Conservation (phyloP, 257 asterid genomes). For the Agastache rugosa region DNA sequence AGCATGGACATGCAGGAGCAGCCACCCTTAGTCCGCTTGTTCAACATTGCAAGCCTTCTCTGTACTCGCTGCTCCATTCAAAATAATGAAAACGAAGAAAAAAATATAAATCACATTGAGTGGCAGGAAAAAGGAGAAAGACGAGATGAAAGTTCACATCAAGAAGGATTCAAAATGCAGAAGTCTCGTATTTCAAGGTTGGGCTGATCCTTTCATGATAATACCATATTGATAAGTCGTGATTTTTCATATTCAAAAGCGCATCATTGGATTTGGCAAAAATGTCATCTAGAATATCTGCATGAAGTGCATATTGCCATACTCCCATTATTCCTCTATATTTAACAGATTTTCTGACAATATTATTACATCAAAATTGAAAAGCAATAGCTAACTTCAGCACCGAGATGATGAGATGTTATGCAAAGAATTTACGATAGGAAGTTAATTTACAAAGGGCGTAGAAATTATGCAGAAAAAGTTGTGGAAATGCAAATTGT, state of each 20-base stretch:
- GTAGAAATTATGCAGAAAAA: constrained; percentile 2
- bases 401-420: not conserved
- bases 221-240: not conserved
- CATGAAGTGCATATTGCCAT: not conserved
- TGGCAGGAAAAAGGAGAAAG: not conserved
- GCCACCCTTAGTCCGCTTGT: constrained; percentile 80
- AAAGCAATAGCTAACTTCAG: not conserved
- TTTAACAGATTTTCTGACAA: not conserved
- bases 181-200: not conserved
- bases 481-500: constrained; percentile 3
- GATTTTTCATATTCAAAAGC: not conserved
- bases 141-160: not conserved
- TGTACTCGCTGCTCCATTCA: constrained; percentile 64
- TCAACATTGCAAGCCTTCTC: constrained; percentile 76
- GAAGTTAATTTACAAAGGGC: constrained; percentile 6
- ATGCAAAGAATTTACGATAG: not conserved
- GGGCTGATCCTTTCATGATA: not conserved
- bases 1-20: constrained; percentile 84
- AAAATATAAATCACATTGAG: constrained; percentile 1
- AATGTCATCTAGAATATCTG: not conserved
- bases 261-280: constrained; percentile 12
- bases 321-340: not conserved
- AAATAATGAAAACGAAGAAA: constrained; percentile 18
- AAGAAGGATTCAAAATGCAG: constrained; percentile 4
- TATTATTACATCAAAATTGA: not conserved